A percentile compares a stretch with the other conserved stretches of the same genome.
Evolutionary conservation across 352 stramenopile genomes (phyloP).

Genomic region (Globisporangium carolinianum): DNA sequence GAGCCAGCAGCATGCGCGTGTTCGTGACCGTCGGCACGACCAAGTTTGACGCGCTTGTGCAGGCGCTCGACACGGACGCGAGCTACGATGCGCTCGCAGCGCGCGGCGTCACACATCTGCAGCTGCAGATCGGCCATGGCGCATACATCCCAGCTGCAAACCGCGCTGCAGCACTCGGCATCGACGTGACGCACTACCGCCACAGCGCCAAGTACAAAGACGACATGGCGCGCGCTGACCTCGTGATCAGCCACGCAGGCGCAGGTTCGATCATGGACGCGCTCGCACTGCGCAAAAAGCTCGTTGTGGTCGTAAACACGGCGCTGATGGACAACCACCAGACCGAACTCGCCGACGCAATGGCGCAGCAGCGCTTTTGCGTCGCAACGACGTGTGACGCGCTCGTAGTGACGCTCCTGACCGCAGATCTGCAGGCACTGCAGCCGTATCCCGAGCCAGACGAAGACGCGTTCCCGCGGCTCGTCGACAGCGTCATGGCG

Average conservation of each 20-base stretch:
- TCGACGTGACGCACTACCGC: conserved; percentile 70
- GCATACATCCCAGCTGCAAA: conserved; percentile 30
- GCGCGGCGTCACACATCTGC: conserved; percentile 55
- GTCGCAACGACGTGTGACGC: conserved; percentile 38
- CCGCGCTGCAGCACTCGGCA: conserved; percentile 16
- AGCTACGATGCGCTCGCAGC: conserved; percentile 39
- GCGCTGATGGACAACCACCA: conserved; percentile 98
- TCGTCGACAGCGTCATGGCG: conserved; percentile 52
- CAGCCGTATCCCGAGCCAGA: conserved; percentile 48
- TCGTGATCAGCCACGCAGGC: conserved; percentile 94
- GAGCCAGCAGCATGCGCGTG: conserved; percentile 19
- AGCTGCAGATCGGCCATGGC: conserved; percentile 83
- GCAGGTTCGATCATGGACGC: conserved; percentile 93
- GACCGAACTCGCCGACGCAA: conserved; percentile 90
- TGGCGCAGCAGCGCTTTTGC: conserved; percentile 69
- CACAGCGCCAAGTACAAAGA: conserved; percentile 87
- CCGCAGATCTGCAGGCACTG: conserved; percentile 33
- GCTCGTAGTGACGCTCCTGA: conserved; percentile 28
- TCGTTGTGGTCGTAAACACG: conserved; percentile 93
- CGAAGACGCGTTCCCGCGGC: conserved; percentile 51
- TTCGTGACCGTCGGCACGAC: conserved; percentile 95
- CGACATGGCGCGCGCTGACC: conserved; percentile 87
- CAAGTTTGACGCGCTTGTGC: conserved; percentile 89
- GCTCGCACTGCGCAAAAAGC: conserved; percentile 67
- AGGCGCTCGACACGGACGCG: conserved; percentile 52